Base-by-base conservation (phyloP, 1,139 yeast species). In the Lipomyces yarrowii region DNA sequence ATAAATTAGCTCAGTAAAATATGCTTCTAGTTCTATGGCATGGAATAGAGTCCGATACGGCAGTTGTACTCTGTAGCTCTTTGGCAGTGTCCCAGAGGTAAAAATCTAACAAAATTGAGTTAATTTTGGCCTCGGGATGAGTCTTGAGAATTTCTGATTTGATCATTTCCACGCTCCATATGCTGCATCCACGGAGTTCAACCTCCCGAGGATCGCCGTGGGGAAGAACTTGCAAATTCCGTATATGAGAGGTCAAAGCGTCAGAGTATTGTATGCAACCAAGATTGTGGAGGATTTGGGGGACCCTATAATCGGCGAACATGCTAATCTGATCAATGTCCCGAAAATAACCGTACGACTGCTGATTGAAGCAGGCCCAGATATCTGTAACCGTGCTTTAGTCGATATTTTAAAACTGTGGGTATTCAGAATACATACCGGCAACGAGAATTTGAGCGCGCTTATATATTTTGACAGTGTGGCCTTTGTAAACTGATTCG, bases 281-380 rank as follows among this genome's bases (percentile, higher is more conserved):
- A 30, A 80, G 71, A 18, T 72, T 71, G 57, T 76, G 74, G 39
- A 81, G 74, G 11, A 80, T 80, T 68, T 81, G 83, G 0, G 83
- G 83, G 5, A 80, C 83, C 15, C 83, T 74, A 67, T 80, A 80
- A 69, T 80, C 83, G 13, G 83, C 83, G 73, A 80, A 81, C 83
- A 80, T 81, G n/a, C 83, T 80, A 57, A 80, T 72, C 32, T 71
- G 63, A 65, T 77, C 79, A 55, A 80, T 80, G 66, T 81, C 83
- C 23, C 66, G 46, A 64, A 80, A 81, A 26, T 64, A 61, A 8
- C 83, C 83, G 61, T 71, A 76, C 3, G 74, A 70, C 30, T 71
- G 18, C 33, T 80, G 80, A 35, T 78, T 71, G 64, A 80, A 81
- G 70, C 82, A 78, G 1, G 82, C 83, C 83, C 83, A 80, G 18